Evolutionary conservation across 2,329 filamentous ascomycete genomes (phyloP), one percentile per base, ranked within the genome.

Genomic region (Rutstroemia sp.): DNA sequence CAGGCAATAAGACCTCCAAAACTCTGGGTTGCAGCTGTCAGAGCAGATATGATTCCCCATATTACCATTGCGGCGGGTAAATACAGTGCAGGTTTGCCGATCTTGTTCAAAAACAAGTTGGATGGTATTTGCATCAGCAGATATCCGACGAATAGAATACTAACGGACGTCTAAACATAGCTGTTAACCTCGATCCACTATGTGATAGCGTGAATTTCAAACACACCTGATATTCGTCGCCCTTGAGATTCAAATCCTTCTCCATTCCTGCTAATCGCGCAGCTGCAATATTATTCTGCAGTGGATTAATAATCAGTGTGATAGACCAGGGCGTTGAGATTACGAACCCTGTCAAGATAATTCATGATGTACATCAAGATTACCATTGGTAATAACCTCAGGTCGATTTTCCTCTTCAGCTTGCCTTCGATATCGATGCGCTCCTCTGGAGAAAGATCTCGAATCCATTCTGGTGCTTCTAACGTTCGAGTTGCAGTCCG

Each of bases 311-410:
- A 30, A 30, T 14, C 18, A 10, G 23, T 6, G 7, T 34, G 30
- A 34, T 14, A 34, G 12, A 34, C 30, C 30, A 34, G 30, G 30
- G 30, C 30, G 4, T 34, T 34, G 10, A 34, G 30, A n/a, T 6
- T 16, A 54, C 45, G 16, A 8, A 54, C 52, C 45, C 68, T 62
- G 62, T 84, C 81, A 12, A 87, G 71, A 66, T 86, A 87, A 64
- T 87, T 87, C 73, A 87, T 74, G 62, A 87, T 84, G 62, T 87
- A 88, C 77, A 88, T 87, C 49, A 88, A 62, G 52, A 88, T 80
- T 44, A 88, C 74, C 71, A 84, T 83, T 0, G 86, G 86, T 62
- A 90, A 73, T 39, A 89, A 68, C 52, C 84, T 74, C 12, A 79
- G 62, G 67, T 90, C 86, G 54, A 89, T 82, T 69, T 87, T 89